Base-by-base conservation (phyloP, 23 red algal genomes). In the Gracilaria domingensis region DNA sequence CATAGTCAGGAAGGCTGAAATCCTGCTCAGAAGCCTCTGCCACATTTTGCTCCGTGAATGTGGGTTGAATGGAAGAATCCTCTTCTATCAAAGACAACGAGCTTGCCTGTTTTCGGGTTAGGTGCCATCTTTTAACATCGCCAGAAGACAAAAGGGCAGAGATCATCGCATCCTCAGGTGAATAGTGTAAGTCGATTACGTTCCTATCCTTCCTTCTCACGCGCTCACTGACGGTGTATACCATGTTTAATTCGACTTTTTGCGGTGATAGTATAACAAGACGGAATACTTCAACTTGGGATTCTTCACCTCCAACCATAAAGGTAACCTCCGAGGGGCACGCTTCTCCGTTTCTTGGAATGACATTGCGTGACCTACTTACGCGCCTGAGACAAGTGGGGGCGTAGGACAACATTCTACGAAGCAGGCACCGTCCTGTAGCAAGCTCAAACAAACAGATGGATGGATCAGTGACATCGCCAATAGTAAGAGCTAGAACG, bases 241-340 rank as follows among this genome's bases (percentile, higher is more conserved):
- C 87, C 24, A 79, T 37, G 24, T 60, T 90, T 5, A 90, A 25
- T 38, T 90, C 87, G 9, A 90, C 71, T 42, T 80, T 90, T 18
- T 44, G 40, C 4, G 71, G 57, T 45, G 87, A 90, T 13, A 90
- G 55, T 14, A 81, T 59, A 29, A 81, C 76, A 45, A 90, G 70
- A 29, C 74, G 72, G 64, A 80, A 90, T 7, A 72, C 75, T 38
- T 90, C 87, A 8, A 90, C 71, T 1, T 81, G 75, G 2, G 45
- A 74, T 65, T 90, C 87, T 8, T 90, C 87, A 14, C 87, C 87
- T 11, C 87, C 87, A 0, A 90, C 87, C 0, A 90, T 23, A 35
- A 90, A 90, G 54, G 87, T 62, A 61, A 53, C 37, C 13, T 80
- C 87, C 11, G 87, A 90, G 29, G 87, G 87, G 48, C 87, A 90